Base-by-base conservation (phyloP, 148 eudicot species). In the Silene conica region DNA sequence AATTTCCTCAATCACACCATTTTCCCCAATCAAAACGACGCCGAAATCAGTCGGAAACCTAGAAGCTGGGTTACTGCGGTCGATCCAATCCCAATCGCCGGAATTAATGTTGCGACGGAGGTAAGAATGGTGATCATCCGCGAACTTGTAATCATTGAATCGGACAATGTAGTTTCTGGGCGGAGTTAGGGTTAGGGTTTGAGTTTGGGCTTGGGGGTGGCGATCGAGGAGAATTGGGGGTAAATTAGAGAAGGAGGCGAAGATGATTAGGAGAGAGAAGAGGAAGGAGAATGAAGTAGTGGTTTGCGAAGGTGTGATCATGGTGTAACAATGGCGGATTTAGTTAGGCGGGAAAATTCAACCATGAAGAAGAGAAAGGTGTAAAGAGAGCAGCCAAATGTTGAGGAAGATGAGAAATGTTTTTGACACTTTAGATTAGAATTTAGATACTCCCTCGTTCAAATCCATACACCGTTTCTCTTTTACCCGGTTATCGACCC, bases 31-130 rank as follows among this genome's bases (percentile, higher is more conserved):
- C 74, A 84, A 58, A 21, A 95, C 82, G 5, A 92, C 76, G 2
- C 93, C 99, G 58, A 95, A 95, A 84, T 95, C 99, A 1, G 97
- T 92, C 8, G 92, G 96, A 81, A 82, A 95, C 73, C 57, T 81
- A 18, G 85, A 56, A 18, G 96, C 99, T 6, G 96, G 83, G 58
- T 95, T 95, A 1, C 80, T 76, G 64, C 99, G 80, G 41, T 90
- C 88, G 61, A 92, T 82, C 97, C 99, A 95, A 59, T 86, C 73
- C 99, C 99, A 95, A 0, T 86, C 87, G 11, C 19, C 28, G 8
- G 73, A 82, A 54, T 80, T 76, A 23, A 90, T 65, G n/a, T 67
- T 70, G 3, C 70, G 62, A 34, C 70, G 75, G 41, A 95, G 89
- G 73, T 95, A 89, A 10, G 9, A 46, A 11, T 60, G 77, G 64